phyloP scores from a whole-genome alignment of 306 rosid species.

The Corylus heterophylla region DNA sequence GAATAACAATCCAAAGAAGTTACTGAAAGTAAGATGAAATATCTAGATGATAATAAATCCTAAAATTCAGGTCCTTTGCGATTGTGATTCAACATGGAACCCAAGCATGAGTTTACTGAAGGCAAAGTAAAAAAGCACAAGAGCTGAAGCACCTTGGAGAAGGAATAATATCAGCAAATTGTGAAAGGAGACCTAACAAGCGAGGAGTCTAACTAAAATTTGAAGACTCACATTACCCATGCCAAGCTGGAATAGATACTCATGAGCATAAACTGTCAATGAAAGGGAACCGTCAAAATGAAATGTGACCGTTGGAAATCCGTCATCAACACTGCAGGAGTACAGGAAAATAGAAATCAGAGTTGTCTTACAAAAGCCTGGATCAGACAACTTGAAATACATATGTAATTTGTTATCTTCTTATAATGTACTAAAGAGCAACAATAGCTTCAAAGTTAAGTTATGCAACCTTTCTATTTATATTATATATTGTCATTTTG shows the following conservation, averaged over 20 bases:
- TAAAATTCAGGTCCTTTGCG: not conserved
- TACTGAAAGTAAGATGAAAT: not conserved
- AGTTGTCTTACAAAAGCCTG: slow-evolving; percentile 20
- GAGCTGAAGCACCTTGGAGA: not conserved
- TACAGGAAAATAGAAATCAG: slow-evolving; percentile 1
- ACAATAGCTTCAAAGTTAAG: not conserved
- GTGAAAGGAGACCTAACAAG: not conserved
- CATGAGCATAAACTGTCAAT: slow-evolving; percentile 61
- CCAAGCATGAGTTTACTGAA: not conserved
- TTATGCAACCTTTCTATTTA: not conserved
- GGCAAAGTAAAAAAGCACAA: not conserved
- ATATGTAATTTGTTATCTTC: not conserved
- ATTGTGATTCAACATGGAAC: not conserved
- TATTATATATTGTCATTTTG: not conserved
- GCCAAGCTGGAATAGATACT: slow-evolving; percentile 54
- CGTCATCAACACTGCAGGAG: slow-evolving; percentile 64
- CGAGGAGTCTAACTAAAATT: not conserved
- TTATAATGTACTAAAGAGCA: not conserved
- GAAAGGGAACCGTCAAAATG: slow-evolving; percentile 53
- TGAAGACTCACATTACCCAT: slow-evolving; percentile 40
- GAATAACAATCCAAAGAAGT: not conserved
- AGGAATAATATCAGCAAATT: not conserved
- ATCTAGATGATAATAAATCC: not conserved
- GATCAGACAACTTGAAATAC: slow-evolving; percentile 2
- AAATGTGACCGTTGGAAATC: slow-evolving; percentile 66